Conservation (phyloP, 2,329 filamentous ascomycete species). For the Nemania sp. region DNA sequence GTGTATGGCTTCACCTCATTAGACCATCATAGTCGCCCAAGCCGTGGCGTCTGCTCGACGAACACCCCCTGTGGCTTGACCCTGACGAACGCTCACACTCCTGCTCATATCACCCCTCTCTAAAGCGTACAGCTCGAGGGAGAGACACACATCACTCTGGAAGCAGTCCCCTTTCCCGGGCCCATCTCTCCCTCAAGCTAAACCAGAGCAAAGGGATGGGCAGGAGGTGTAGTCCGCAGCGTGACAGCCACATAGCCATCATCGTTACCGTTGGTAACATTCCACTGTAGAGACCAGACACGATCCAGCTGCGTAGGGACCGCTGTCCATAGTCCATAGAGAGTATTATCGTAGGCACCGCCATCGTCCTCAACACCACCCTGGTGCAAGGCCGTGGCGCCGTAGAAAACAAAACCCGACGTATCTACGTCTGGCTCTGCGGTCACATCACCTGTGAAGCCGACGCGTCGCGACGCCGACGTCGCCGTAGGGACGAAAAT, state of each 20-base stretch:
- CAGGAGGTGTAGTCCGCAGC: conserved; percentile 28
- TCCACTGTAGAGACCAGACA: conserved; percentile 34
- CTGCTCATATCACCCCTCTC: no score
- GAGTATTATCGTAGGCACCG: conserved; percentile 12
- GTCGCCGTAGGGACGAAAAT: conserved; percentile 30
- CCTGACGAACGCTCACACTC: no score
- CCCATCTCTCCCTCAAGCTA: background rate
- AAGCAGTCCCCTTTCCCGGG: background rate
- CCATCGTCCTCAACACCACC: no score
- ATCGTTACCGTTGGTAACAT: conserved; percentile 22
- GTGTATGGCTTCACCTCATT: no score
- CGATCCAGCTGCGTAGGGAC: conserved; percentile 22
- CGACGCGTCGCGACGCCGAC: conserved; percentile 27
- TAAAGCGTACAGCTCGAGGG: no score
- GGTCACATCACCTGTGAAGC: conserved; percentile 25
- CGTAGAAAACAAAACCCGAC: conserved; percentile 36
- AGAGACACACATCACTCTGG: no score
- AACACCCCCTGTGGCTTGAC: no score
- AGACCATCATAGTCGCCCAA: no score
- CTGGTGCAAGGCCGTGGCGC: conserved; percentile 26
- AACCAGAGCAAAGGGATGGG: background rate
- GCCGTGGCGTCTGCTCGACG: no score
- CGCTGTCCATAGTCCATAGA: conserved; percentile 33
- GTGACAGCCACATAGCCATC: conserved; percentile 24
- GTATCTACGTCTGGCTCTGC: conserved; percentile 12